Base-by-base conservation (phyloP, 2,329 filamentous ascomycete species). In the Fusarium bactridioides region DNA sequence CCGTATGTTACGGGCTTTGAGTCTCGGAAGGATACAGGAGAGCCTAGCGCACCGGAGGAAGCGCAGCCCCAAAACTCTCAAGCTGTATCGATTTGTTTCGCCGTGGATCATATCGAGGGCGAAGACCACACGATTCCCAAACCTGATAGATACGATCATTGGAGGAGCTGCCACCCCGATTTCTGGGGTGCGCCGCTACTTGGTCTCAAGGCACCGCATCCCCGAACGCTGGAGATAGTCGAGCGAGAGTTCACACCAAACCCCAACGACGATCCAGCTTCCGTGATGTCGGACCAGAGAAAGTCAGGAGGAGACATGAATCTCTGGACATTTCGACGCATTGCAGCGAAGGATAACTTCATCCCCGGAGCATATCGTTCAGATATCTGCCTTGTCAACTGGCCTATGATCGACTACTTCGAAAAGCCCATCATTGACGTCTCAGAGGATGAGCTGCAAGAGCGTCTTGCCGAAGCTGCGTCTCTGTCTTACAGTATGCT, bases 321-420 rank as follows among this genome's bases (percentile, higher is more conserved):
- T 21, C 77, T 78, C 19, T 78, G 77, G 77, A 77, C 75, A 0
- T 78, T 78, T 43, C 64, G 77, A 7, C 73, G 77, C 15, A 78
- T 78, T 16, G 74, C 73, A 3, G 77, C 77, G 0, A 61, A 64
- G 5, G 74, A 78, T 8, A 78, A 78, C 53, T 78, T 78, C 40
- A 53, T 21, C 1, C 50, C 65, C 0, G 77, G 77, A 2, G 70
- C 73, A 2, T 78, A 78, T 23, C 45, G 50, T 5, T 78, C 77
- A 1, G 77, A 78, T 43, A 65, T 78, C 1, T 78, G 76, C 19
- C 68, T 78, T 44, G 77, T 78, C 15, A 78, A 78, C 51, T 78
- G 77, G 77, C 77, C 77, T 0, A 78, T 78, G 77, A 78, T 78
- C 10, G 77, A 78, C 21, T 78, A 78, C 61, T 78, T 78, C 4